These are phyloP conservation scores for Acacia crassicarpa DNA, from an alignment of 306 rosid species.

Conservation along the genomic window DNA sequence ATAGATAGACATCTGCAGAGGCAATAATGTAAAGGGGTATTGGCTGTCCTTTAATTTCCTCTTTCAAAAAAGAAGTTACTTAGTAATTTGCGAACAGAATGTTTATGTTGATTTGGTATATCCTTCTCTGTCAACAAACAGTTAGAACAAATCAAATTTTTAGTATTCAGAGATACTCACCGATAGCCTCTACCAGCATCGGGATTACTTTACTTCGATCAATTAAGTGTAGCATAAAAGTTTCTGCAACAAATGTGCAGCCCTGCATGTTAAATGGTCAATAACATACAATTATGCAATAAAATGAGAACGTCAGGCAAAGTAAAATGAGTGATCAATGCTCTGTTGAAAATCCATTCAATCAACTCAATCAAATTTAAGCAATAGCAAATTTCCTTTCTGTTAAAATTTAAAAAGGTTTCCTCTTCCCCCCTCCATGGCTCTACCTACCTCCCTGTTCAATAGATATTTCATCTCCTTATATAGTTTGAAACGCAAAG, in stretches of 20 bases:
- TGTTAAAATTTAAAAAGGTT: neutral
- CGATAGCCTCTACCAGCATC: conserved; percentile 81
- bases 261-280: conserved; percentile 60
- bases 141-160: neutral
- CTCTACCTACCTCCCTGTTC: neutral
- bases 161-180: conserved; percentile 42
- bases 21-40: conserved; percentile 14
- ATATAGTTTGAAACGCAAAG: neutral
- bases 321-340: neutral
- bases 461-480: neutral
- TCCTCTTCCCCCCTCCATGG: neutral
- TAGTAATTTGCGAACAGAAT: neutral
- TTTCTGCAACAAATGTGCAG: conserved; percentile 53
- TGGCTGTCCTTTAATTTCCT: neutral
- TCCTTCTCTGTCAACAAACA: neutral
- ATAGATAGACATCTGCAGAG: conserved; percentile 78
- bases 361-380: conserved; percentile 1
- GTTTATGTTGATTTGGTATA: neutral
- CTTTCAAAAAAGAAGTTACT: neutral
- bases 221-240: conserved; percentile 52
- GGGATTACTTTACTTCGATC: conserved; percentile 63
- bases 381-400: conserved; percentile 3
- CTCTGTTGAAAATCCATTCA: conserved; percentile 8
- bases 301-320: neutral
- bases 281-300: conserved; percentile 22